Percentiles rank a stretch among this genome's conserved stretches.
Evolutionary conservation across 108 stramenopile species (phyloP).

Genomic region (Nitzschia putrida): DNA sequence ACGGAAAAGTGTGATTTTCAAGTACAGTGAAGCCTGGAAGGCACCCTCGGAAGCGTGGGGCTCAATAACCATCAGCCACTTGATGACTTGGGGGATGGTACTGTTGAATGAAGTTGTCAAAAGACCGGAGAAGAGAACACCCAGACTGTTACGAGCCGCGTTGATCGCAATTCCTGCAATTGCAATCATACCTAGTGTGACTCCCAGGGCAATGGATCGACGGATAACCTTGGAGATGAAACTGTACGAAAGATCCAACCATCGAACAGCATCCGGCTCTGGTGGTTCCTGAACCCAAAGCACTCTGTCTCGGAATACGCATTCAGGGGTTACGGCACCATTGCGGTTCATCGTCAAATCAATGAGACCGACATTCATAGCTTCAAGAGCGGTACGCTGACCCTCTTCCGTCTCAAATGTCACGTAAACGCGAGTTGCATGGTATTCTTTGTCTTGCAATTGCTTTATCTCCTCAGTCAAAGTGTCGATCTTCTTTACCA

Average conservation of each 20-base stretch:
- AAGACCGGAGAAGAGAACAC: constrained; percentile 32
- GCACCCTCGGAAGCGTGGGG: constrained; percentile 64
- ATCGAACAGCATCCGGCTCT: constrained; percentile 68
- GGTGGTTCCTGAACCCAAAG: constrained; percentile 55
- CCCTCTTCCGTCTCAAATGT: constrained; percentile 85
- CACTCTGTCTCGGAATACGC: constrained; percentile 45
- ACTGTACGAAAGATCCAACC: constrained; percentile 50
- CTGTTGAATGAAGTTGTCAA: constrained; percentile 58
- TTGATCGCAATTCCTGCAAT: constrained; percentile 36
- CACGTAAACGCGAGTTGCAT: constrained; percentile 61
- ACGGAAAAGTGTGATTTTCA: constrained; percentile 80
- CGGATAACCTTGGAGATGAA: constrained; percentile 28
- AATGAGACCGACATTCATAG: constrained; percentile 50
- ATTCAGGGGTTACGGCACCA: constrained; percentile 31
- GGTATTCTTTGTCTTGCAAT: constrained; percentile 56
- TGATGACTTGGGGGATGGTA: constrained; percentile 56
- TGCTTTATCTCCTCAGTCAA: constrained; percentile 58
- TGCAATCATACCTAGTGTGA: constrained; percentile 56
- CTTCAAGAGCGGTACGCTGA: constrained; percentile 63
- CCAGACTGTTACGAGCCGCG: constrained; percentile 17
- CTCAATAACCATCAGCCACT: constrained; percentile 64
- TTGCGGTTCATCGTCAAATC: constrained; percentile 46
- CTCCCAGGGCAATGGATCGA: constrained; percentile 33
- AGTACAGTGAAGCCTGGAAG: constrained; percentile 59
- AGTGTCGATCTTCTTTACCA: constrained; percentile 41